Base-by-base conservation (phyloP, 2,329 filamentous ascomycete species). In the Chaetomiaceae sp. region DNA sequence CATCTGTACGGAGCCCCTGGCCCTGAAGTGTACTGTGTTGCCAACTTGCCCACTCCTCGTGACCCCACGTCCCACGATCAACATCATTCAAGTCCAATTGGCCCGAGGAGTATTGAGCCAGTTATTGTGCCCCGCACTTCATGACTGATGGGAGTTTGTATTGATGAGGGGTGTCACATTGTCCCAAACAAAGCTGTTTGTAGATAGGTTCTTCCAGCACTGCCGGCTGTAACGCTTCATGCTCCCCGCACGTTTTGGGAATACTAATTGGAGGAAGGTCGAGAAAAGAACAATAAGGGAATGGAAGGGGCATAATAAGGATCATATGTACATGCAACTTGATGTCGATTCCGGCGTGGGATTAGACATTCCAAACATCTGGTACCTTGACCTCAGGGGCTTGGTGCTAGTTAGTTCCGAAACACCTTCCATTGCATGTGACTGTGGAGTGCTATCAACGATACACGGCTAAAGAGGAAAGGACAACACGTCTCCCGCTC, bases 121-220 rank as follows among this genome's bases (percentile, higher is more conserved):
- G 29, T 36, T 34, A 42, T 51, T 45, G 23, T 14, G 11, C 17
- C 48, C 48, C 48, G 48, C 48, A 45, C 40, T 39, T 51, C 7
- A 31, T 37, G 31, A 37, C 19, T 31, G 15, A 23, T 44, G 9
- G 33, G 22, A 44, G 25, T 34, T 20, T n/a, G 14, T 15, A 14
- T 27, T 15, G 12, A 34, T 23, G 34, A 29, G 43, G 42, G 42
- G 39, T 46, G 49, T 45, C n/a, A 36, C 50, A 52, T 39, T 52
- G 33, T 38, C 15, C 31, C 33, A 34, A 38, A 7, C 19, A 15
- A n/a, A n/a, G 23, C 11, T 12, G 33, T 23, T n/a, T 12, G 31
- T n/a, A n/a, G n/a, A n/a, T n/a, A 7, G 43, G 43, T 45, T 34
- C 9, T 19, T n/a, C n/a, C n/a, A n/a, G n/a, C n/a, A n/a, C n/a